phyloP scores from a whole-genome alignment of 2,329 filamentous ascomycete genomes.

The Lecanicillium sp. region DNA sequence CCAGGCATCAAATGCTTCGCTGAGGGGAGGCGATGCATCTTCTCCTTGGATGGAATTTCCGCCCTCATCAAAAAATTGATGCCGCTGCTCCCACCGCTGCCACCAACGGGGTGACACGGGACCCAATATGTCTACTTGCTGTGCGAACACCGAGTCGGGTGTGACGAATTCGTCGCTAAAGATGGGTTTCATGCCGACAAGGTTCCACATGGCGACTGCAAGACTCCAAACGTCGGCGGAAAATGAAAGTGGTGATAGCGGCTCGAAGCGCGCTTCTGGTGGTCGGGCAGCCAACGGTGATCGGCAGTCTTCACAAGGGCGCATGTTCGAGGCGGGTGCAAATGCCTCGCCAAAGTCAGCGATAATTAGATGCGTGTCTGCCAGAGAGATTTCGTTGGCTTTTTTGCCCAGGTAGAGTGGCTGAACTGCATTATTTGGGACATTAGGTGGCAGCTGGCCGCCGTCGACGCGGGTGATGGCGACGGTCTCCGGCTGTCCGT shows the following conservation, averaged over 20 bases:
- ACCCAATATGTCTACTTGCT: constrained; percentile 22
- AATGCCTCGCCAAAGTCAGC: constrained; percentile 31
- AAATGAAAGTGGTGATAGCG: constrained; percentile 6
- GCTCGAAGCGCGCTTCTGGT: constrained; percentile 11
- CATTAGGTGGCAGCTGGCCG: constrained; percentile 20
- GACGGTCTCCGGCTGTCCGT: constrained; percentile 24
- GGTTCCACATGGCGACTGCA: constrained; percentile 19
- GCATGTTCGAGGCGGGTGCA: constrained; percentile 17
- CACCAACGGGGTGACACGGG: constrained; percentile 13
- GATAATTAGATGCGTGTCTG: constrained; percentile 25
- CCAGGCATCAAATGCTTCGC: constrained; percentile 23
- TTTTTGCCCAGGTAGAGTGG: constrained; percentile 22
- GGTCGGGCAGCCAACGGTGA: constrained; percentile 14
- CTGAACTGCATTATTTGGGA: constrained; percentile 21
- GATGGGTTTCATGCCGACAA: constrained; percentile 19
- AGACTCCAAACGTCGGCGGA: constrained; percentile 20
- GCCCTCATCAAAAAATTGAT: neutral
- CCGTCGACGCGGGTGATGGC: constrained; percentile 21
- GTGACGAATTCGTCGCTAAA: constrained; percentile 17
- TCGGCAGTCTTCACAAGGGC: constrained; percentile 20
- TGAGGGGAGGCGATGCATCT: constrained; percentile 18
- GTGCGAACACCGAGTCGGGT: constrained; percentile 18
- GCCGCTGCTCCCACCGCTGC: constrained; percentile 11
- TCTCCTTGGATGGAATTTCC: neutral
- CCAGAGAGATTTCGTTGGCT: constrained; percentile 22